phyloP scores from a whole-genome alignment of 2,329 filamentous ascomycete species.

The Pyrenophora tritici-repentis region DNA sequence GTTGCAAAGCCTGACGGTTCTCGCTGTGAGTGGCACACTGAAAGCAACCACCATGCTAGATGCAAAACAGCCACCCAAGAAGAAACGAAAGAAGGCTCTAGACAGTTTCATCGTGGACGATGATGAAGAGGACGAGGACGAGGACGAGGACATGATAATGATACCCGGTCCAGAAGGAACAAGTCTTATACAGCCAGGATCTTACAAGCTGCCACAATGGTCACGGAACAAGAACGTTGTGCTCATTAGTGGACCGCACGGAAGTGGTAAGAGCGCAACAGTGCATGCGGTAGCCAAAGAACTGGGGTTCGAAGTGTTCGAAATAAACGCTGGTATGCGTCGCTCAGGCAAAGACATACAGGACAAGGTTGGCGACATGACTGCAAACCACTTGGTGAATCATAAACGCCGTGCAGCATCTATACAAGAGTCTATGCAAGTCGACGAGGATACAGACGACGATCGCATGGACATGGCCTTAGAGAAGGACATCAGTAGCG shows the following conservation, averaged over 20 bases:
- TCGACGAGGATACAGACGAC: conserved; percentile 42
- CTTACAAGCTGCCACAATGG: conserved; percentile 35
- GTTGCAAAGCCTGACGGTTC: conserved; percentile 76
- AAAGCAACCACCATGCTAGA: conserved; percentile 21
- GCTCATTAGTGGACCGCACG: conserved; percentile 86
- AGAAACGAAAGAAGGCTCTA: conserved; percentile 62
- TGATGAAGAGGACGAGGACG: conserved; percentile 40
- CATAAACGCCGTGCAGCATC: conserved; percentile 42
- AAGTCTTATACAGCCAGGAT: conserved; percentile 52
- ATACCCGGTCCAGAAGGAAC: conserved; percentile 68
- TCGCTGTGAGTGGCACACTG: conserved; percentile 68
- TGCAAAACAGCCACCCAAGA: conserved; percentile 53
- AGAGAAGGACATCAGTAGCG: conserved; percentile 65
- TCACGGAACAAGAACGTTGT: conserved; percentile 69
- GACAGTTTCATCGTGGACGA: conserved; percentile 46
- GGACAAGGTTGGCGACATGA: conserved; percentile 96
- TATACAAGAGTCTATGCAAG: conserved; percentile 22
- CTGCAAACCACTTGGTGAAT: conserved; percentile 87
- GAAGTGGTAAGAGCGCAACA: conserved; percentile 90
- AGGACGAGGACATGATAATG: conserved; percentile 61
- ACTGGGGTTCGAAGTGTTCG: conserved; percentile 90
- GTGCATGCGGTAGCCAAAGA: conserved; percentile 92
- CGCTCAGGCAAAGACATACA: conserved; percentile 87
- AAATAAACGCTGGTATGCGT: conserved; percentile 84
- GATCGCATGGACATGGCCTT: conserved; percentile 52